Evolutionary conservation across 768 basidiomycete species (phyloP).

Genomic region (Austroboletus eburneus): DNA sequence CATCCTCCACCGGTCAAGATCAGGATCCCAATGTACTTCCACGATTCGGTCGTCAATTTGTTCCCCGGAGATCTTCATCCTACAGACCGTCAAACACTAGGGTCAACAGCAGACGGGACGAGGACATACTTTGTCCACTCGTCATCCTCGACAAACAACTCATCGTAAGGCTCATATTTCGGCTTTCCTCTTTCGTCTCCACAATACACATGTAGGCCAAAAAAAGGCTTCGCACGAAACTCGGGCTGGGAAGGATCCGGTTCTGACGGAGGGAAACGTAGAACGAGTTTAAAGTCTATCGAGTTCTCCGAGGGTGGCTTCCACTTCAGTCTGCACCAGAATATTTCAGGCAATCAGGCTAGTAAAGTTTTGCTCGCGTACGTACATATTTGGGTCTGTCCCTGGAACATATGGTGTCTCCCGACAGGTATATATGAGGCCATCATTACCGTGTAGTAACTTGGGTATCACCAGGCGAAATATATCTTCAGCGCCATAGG

Average conservation of each 20-base stretch:
- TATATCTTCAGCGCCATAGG: constrained; percentile 85
- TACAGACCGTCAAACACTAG: constrained; percentile 30
- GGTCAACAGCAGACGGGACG: background rate
- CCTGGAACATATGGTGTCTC: constrained; percentile 75
- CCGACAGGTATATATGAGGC: constrained; percentile 93
- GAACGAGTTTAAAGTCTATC: constrained; percentile 92
- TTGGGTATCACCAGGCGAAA: constrained; percentile 79
- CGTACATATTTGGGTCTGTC: constrained; percentile 88
- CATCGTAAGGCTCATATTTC: constrained; percentile 82
- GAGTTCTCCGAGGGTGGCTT: constrained; percentile 98
- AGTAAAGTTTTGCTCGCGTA: constrained; percentile 50
- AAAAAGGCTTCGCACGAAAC: constrained; percentile 79
- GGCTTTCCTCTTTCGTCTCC: constrained; percentile 55
- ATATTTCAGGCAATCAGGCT: constrained; percentile 1
- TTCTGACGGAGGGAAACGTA: constrained; percentile 79
- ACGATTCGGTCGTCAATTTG: constrained; percentile 93
- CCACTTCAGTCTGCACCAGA: constrained; percentile 82
- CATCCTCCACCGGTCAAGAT: constrained; percentile 71
- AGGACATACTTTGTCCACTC: constrained; percentile 87
- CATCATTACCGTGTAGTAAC: constrained; percentile 90
- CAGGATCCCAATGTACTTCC: constrained; percentile 87
- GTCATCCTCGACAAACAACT: constrained; percentile 77
- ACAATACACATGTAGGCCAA: constrained; percentile 77
- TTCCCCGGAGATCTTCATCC: constrained; percentile 79
- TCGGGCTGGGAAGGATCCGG: constrained; percentile 62